Base-by-base conservation (phyloP, 148 eudicot species). In the Arbutus unedo region DNA sequence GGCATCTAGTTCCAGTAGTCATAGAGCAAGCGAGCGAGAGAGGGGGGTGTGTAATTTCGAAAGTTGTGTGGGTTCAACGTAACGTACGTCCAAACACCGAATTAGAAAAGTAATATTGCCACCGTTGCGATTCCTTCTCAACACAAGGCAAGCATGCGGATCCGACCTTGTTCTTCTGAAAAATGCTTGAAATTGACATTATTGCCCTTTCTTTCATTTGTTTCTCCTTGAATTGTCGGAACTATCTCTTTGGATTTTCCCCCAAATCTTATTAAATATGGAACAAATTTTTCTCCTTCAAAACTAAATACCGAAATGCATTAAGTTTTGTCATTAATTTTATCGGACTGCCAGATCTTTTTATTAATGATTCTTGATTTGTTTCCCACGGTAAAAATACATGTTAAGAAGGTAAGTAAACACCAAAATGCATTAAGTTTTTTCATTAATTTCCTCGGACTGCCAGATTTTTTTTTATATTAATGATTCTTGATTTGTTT, bases 1-100 rank as follows among this genome's bases (percentile, higher is more conserved):
- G 75, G 76, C 70, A 73, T 73, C 78, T 41, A 75, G 78, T 75
- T 75, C 78, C 57, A 75, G 78, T 14, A 50, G 78, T 75, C 78
- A 75, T 57, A 57, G 41, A 74, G 77, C 48, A 55, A n/a, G 77
- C n/a, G 55, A 48, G 54, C 19, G 55, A 47, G 56, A 50, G n/a
- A 9, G 15, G 71, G 23, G 70, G 3, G 70, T 8, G 41, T 6
- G 31, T n/a, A 8, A 3, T 57, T 50, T 75, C 9, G 57, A 75
- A 50, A 23, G 11, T 18, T 43, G 57, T 75, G 78, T 31, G 19
- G 57, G 56, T 55, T 3, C 0, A 54, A 15, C 57, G 14, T 54
- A 54, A 66, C 51, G 16, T 68, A 72, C 77, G 55, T 38, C 41
- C 56, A 18, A 66, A 66, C 13, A 64, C 31, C 70, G 10, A 8